phyloP scores from a whole-genome alignment of 768 basidiomycete species.

The Auriculariales sp. region DNA sequence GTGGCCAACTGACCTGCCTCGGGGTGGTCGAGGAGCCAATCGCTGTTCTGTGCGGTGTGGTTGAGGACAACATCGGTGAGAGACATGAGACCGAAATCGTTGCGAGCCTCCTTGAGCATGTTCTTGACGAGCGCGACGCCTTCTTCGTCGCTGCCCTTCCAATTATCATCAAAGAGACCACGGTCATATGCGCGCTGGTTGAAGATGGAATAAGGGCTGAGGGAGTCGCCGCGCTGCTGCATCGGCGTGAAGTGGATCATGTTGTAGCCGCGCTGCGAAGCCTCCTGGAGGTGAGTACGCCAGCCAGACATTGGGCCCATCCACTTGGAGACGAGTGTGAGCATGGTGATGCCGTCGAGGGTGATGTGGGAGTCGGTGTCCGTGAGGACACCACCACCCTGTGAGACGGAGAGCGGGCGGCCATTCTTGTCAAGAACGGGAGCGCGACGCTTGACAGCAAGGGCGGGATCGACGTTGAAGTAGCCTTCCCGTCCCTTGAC shows the following conservation, averaged over 20 bases:
- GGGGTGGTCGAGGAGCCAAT: slow-evolving; percentile 86
- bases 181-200: slow-evolving; percentile 76
- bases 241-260: slow-evolving; percentile 97
- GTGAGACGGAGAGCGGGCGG: slow-evolving; percentile 33
- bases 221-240: slow-evolving; percentile 77
- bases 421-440: slow-evolving; percentile 50
- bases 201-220: slow-evolving; percentile 87
- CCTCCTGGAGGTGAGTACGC: slow-evolving; percentile 69
- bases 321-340: slow-evolving; percentile 95
- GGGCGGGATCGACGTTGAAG: slow-evolving; percentile 90
- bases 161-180: slow-evolving; percentile 38
- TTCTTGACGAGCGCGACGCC: slow-evolving; percentile 45
- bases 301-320: slow-evolving; percentile 78
- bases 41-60: slow-evolving; percentile 89
- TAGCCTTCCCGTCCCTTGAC: slow-evolving; percentile 78
- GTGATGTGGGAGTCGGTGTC: slow-evolving; percentile 52
- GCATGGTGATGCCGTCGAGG: slow-evolving; percentile 74
- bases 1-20: slow-evolving; percentile 62
- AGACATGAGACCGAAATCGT: slow-evolving; percentile 79
- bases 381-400: slow-evolving; percentile 37
- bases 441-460: slow-evolving; percentile 58
- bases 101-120: slow-evolving; percentile 53
- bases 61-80: slow-evolving; percentile 95
- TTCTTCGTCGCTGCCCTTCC: slow-evolving; percentile 26
- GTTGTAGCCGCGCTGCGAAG: slow-evolving; percentile 83